A percentile compares a stretch with the other conserved stretches of the same genome.
phyloP scores from a whole-genome alignment of 192 early-diverging fungal genomes.

The Coemansia sp. region DNA sequence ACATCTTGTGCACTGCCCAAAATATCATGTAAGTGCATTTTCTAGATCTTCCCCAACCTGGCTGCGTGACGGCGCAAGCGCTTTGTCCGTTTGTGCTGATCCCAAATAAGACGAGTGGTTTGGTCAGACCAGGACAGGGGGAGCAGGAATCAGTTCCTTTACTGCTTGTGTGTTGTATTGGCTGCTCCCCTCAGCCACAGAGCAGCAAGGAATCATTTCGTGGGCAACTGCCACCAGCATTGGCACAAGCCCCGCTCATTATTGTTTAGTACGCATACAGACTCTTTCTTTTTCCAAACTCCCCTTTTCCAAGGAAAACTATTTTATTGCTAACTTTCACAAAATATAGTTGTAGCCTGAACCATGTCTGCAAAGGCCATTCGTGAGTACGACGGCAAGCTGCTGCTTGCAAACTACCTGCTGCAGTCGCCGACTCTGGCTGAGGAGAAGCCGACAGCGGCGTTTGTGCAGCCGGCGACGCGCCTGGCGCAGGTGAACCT shows the following conservation, averaged over 20 bases:
- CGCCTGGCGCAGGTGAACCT: slow-evolving; percentile 80
- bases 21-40: neutral
- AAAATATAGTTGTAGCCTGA: neutral
- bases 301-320: neutral
- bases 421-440: slow-evolving; percentile 67
- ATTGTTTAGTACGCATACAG: neutral
- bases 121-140: neutral
- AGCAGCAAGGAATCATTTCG: too few species aligned
- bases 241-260: neutral
- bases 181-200: neutral
- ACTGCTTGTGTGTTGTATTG: neutral
- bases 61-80: neutral
- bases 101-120: neutral
- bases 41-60: slow-evolving; percentile 4
- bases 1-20: neutral
- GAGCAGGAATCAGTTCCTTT: neutral
- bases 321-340: neutral
- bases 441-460: slow-evolving; percentile 51
- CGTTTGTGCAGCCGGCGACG: slow-evolving; percentile 70
- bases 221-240: too few species aligned
- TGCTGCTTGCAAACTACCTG: slow-evolving; percentile 87
- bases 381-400: slow-evolving; percentile 98
- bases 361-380: slow-evolving; percentile 88
- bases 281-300: neutral
- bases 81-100: slow-evolving; percentile 1